These are phyloP conservation scores for Sporothrix phasma DNA, from an alignment of 2,329 filamentous ascomycete species.

Conservation along the genomic window DNA sequence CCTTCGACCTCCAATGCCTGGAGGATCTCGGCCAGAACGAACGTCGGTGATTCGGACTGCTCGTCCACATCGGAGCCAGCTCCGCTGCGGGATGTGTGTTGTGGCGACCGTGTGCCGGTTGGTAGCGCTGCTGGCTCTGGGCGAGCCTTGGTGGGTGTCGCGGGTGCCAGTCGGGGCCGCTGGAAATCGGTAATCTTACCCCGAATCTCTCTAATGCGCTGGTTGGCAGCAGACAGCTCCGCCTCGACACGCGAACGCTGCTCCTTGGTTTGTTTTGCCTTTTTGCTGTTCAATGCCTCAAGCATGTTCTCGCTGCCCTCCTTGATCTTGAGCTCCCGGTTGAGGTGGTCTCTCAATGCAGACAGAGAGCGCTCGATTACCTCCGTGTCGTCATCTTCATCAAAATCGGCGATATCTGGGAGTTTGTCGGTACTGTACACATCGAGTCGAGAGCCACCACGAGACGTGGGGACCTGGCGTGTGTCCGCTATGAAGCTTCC, in stretches of 20 bases:
- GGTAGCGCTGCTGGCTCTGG: conserved; percentile 36
- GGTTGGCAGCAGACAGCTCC: conserved; percentile 82
- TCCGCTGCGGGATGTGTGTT: conserved; percentile 44
- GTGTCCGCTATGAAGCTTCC: conserved; percentile 88
- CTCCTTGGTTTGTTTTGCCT: conserved; percentile 88
- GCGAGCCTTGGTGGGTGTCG: conserved; percentile 44
- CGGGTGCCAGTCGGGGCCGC: conserved; percentile 37
- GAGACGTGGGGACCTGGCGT: conserved; percentile 57
- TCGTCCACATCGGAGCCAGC: conserved; percentile 57
- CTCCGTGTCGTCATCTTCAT: conserved; percentile 10
- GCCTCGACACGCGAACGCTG: conserved; percentile 71
- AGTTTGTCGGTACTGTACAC: conserved; percentile 44
- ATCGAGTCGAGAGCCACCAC: conserved; percentile 50
- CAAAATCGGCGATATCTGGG: conserved; percentile 38
- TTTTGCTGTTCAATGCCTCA: conserved; percentile 88
- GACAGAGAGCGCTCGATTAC: conserved; percentile 61
- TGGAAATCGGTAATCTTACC: conserved; percentile 52
- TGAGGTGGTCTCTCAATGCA: conserved; percentile 71
- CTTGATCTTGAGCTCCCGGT: conserved; percentile 96
- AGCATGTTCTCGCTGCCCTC: conserved; percentile 96
- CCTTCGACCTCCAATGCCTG: conserved; percentile 82
- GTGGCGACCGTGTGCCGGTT: conserved; percentile 44
- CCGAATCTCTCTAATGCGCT: conserved; percentile 52
- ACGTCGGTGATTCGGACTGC: conserved; percentile 76
- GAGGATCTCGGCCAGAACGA: conserved; percentile 78